Base-by-base conservation (phyloP, 108 stramenopile genomes). In the Nitzschia putrida region DNA sequence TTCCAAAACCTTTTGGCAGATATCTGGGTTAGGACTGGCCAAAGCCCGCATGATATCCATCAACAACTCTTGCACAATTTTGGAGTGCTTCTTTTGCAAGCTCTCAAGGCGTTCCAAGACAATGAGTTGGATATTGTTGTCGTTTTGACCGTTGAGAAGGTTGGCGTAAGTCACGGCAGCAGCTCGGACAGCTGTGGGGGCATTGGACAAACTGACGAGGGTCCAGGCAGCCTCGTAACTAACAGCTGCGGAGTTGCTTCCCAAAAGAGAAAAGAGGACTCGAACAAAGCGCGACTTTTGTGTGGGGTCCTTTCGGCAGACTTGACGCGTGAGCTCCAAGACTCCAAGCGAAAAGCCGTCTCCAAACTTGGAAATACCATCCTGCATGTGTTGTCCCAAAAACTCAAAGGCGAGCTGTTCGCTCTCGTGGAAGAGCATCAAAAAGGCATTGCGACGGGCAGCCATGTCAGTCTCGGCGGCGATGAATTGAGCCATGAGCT, bases 191-290 rank as follows among this genome's bases (percentile, higher is more conserved):
- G 99, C 99, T 4, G 99, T 98, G 29, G 99, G 99, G 3, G 99
- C 95, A 25, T 82, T 85, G 40, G 96, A 97, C n/a, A 99, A 87
- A 50, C 92, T 91, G 14, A 98, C 96, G 42, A 99, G 84, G 6
- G 99, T 98, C 97, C 98, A 99, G 20, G 98, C 97, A 6, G 99
- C 99, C 80, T 99, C 99, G 80, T 98, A 99, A 37, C 92, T 89
- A 7, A 98, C 99, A 18, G 97, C 97, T 2, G 98, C 83, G 8
- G 94, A 95, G 24, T 84, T 75, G 56, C 86, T 85, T 56, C 91
- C 86, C 41, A 99, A 83, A 90, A 99, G 92, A 64, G 94, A 83
- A 63, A 98, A 95, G 20, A 99, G 83, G 57, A 95, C 90, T 18
- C 97, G 81, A 23, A 99, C 97, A 77, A 99, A 99, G 37, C 98